Conservation (phyloP, 805 yeast species). For the Ogataea populi-albae region DNA sequence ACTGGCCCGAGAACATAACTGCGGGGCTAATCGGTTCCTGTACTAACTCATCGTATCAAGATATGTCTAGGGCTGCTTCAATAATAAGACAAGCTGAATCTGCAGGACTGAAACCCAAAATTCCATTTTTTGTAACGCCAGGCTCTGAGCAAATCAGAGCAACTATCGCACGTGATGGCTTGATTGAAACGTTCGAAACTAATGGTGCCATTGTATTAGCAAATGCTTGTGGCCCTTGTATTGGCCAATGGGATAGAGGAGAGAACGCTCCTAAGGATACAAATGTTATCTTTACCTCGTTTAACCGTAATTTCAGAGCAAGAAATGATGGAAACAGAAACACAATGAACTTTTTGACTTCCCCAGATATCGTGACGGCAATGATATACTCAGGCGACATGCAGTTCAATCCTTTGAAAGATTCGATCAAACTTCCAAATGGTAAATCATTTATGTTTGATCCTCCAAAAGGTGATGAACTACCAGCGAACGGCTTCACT, state of each 20-base stretch:
- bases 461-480: conserved; percentile 87
- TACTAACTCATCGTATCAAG: conserved; percentile 98
- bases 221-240: conserved; percentile 99
- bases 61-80: conserved; percentile 95
- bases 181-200: conserved; percentile 80
- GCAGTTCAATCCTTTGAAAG: conserved; percentile 94
- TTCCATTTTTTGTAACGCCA: conserved; percentile 92
- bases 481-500: conserved; percentile 88
- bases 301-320: conserved; percentile 97
- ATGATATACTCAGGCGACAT: conserved; percentile 95
- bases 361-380: conserved; percentile 95
- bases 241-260: conserved; percentile 97
- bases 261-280: conserved; percentile 87
- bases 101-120: conserved; percentile 89
- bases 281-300: conserved; percentile 95
- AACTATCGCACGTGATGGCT: conserved; percentile 95
- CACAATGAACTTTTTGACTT: conserved; percentile 94
- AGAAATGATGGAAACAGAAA: conserved; percentile 98
- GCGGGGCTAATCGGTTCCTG: conserved; percentile 98
- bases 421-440: conserved; percentile 78
- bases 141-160: conserved; percentile 99
- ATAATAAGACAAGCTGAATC: conserved; percentile 86
- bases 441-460: conserved; percentile 88
- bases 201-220: conserved; percentile 94
- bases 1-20: conserved; percentile 89